These are phyloP conservation scores for Phoenix dactylifera DNA, from an alignment of 176 grass and related monocot genomes.

Conservation along the genomic window DNA sequence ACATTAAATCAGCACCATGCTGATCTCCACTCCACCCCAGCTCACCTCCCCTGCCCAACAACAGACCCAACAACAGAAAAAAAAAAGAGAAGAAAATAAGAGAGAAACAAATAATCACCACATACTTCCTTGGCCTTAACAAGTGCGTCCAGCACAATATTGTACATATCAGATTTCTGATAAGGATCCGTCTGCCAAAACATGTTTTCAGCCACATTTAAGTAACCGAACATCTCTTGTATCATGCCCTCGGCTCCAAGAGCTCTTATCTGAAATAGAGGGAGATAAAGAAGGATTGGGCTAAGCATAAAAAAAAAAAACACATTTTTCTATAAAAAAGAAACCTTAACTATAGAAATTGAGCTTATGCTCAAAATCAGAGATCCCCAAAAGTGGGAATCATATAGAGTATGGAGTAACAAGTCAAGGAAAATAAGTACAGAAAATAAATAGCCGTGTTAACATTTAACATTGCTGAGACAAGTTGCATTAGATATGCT, in stretches of 20 bases:
- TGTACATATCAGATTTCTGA: slow-evolving; percentile 63
- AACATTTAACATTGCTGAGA: too few relatives aligned
- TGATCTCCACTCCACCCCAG: too few relatives aligned
- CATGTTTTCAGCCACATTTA: slow-evolving; percentile 66
- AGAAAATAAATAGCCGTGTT: too few relatives aligned
- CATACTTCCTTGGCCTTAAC: slow-evolving; percentile 62
- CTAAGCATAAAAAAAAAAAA: slow-evolving; percentile 18
- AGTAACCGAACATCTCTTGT: slow-evolving; percentile 74
- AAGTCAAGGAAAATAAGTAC: too few relatives aligned
- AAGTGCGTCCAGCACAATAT: slow-evolving; percentile 47
- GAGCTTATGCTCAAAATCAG: too few relatives aligned
- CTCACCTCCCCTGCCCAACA: too few relatives aligned
- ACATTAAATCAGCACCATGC: too few relatives aligned
- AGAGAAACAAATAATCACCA: not conserved
- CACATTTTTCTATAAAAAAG: not conserved
- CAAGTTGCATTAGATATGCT: too few relatives aligned
- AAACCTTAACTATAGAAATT: too few relatives aligned
- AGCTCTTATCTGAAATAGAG: slow-evolving; percentile 54
- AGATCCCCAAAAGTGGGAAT: too few relatives aligned
- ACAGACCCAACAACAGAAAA: not conserved
- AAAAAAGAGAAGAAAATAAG: not conserved
- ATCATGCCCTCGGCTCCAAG: slow-evolving; percentile 84
- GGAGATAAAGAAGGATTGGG: not conserved
- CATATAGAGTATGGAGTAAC: too few relatives aligned
- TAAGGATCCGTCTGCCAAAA: slow-evolving; percentile 35